Base-by-base conservation (phyloP, 352 stramenopile species). In the Phytopythium kandeliae region DNA sequence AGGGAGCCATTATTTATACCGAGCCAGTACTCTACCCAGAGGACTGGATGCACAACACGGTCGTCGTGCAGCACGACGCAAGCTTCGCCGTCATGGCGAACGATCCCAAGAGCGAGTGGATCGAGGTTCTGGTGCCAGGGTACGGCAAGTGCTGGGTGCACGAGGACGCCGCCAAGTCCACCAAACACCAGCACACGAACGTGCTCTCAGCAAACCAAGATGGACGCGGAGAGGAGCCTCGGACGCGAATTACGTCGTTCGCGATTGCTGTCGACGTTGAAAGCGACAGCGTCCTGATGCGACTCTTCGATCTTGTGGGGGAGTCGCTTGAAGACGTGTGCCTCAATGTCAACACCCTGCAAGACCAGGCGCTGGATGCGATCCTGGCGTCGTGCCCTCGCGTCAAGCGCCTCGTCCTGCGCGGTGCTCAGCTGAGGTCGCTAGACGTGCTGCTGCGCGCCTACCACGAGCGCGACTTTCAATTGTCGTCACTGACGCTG, bases 61-160 rank as follows among this genome's bases (percentile, higher is more conserved):
- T 74, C 21, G 55, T 69, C n/a, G 52, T 74, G 9, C 55, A 67
- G 36, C 36, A 59, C 34, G 47, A 58, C 42, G 55, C 58, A 9
- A 46, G 35, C 9, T 71, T 71, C 30, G 45, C 48, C 7, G 45
- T 74, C 26, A 71, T 74, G 52, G 57, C 57, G 44, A 54, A 52
- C 50, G 48, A 55, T 33, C 31, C 28, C 3, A 13, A 35, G 13
- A 54, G 62, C 34, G 62, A 65, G 9, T 71, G 58, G 62, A 48
- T 74, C 24, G 65, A 71, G 36, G 41, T 74, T 43, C 47, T 74
- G n/a, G 65, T 74, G 1, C 58, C 65, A 25, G 65, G 65, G 19
- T 68, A 66, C n/a, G 65, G 65, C 41, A 68, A 71, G 49, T 74
- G 65, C 55, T 74, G 62, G 65, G 65, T 71, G 1, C 51, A 71